A percentile compares a stretch with the other conserved stretches of the same genome.
phyloP scores from a whole-genome alignment of 1,284 basidiomycete species.

The Xerocomus minutiporus region DNA sequence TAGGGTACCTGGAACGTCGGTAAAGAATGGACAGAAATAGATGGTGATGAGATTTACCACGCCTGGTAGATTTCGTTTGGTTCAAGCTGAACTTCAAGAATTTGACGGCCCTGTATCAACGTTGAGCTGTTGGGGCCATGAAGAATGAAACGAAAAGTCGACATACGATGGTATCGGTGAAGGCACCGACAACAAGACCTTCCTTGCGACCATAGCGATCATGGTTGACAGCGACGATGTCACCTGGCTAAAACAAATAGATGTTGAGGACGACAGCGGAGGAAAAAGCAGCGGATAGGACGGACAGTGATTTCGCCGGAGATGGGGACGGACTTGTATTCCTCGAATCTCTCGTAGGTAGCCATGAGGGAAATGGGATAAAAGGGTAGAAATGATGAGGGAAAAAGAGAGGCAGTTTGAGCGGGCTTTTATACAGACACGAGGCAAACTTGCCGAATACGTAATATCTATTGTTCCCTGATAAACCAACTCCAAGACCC shows the following conservation, averaged over 20 bases:
- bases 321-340: slow-evolving; percentile 23
- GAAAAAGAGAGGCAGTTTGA: slow-evolving; percentile 16
- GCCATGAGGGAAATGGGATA: slow-evolving; percentile 21
- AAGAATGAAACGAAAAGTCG: neutral
- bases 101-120: slow-evolving; percentile 60
- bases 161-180: slow-evolving; percentile 64
- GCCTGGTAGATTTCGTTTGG: slow-evolving; percentile 61
- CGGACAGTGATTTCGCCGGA: slow-evolving; percentile 36
- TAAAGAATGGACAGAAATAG: slow-evolving; percentile 2
- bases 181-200: slow-evolving; percentile 71
- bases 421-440: slow-evolving; percentile 48
- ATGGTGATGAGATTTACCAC: slow-evolving; percentile 42
- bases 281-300: slow-evolving; percentile 5
- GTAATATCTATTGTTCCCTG: neutral
- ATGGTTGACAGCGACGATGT: slow-evolving; percentile 71
- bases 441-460: slow-evolving; percentile 34
- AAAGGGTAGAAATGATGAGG: slow-evolving; percentile 8
- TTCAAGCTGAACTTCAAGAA: slow-evolving; percentile 75
- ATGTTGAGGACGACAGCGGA: neutral
- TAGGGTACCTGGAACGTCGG: slow-evolving; percentile 50
- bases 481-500: slow-evolving; percentile 35
- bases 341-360: slow-evolving; percentile 32
- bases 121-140: slow-evolving; percentile 2
- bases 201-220: slow-evolving; percentile 58
- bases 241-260: slow-evolving; percentile 52